Base-by-base conservation (phyloP, 2,329 filamentous ascomycete species). In the Colletotrichum siamense region DNA sequence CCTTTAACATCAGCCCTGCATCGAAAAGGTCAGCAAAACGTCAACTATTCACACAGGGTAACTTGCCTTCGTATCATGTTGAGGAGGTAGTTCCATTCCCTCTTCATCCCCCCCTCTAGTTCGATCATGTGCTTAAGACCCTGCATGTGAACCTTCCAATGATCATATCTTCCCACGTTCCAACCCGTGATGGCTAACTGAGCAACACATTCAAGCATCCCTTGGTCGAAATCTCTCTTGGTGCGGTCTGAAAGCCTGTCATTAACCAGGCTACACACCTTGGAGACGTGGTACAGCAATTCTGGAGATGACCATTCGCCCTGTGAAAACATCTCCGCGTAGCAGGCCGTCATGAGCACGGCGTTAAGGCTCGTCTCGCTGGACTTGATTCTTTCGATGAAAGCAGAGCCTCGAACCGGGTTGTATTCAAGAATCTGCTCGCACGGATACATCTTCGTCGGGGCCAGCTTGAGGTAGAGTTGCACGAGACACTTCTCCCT, bases 91-190 rank as follows among this genome's bases (percentile, higher is more conserved):
- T 61, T 79, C 77, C 55, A 79, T 28, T 72, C 67, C 13, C 49
- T 64, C 9, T 74, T 76, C 68, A 82, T 68, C 0, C 81, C 82
- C 22, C 81, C 81, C 34, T 80, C 79, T 8, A 84, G 70, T 26
- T 83, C 82, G 26, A 85, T 79, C 24, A 85, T 79, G 32, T 82
- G 80, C 49, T 79, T 74, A 1, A 86, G 79, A 1, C 83, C 84
- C 36, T 79, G 79, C 83, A 86, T 85, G 44, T 86, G 84, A 16
- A 85, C 76, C 66, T 84, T 79, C 84, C 84, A 86, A 75, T 86
- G 83, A 64, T 85, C 83, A 63, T 84, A 80, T 22, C 84, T 81
- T 18, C 83, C 83, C 9, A 52, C 65, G 65, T 32, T 69, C 59
- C 3, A 57, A 16, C 67, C 52, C 52, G 44, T 36, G 49, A 81